Conservation (phyloP, 75 land plant genomes). For the Picea glauca region DNA sequence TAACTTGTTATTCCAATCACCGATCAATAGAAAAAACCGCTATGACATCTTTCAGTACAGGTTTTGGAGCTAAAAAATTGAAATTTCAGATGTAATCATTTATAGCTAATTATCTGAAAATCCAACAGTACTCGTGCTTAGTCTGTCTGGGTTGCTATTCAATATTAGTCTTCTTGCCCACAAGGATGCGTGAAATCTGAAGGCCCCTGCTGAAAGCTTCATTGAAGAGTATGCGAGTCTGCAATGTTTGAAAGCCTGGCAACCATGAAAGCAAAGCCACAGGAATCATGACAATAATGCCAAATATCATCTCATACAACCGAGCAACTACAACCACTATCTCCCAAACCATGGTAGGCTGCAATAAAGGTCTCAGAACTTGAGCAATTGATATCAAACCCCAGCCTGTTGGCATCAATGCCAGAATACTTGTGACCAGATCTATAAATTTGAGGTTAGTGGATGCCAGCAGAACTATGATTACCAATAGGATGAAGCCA, state of each 20-base stretch:
- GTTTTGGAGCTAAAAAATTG: too few relatives aligned
- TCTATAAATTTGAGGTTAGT: slow-evolving; percentile 55
- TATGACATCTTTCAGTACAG: too few relatives aligned
- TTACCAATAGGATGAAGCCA: slow-evolving; percentile 29
- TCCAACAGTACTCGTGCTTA: neutral
- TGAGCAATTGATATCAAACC: slow-evolving; percentile 70
- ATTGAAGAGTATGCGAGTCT: slow-evolving; percentile 87
- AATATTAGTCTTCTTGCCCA: slow-evolving; percentile 61
- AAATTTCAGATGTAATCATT: too few relatives aligned
- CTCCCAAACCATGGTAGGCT: slow-evolving; percentile 51
- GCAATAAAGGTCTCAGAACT: slow-evolving; percentile 53
- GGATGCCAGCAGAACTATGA: slow-evolving; percentile 49
- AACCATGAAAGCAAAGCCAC: slow-evolving; percentile 90
- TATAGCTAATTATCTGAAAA: too few relatives aligned
- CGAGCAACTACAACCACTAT: slow-evolving; percentile 70
- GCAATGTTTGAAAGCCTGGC: slow-evolving; percentile 95
- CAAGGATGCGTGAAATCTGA: slow-evolving; percentile 66
- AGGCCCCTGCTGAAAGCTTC: slow-evolving; percentile 97
- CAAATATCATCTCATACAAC: slow-evolving; percentile 73
- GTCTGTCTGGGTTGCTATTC: slow-evolving; percentile 13
- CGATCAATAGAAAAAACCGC: too few relatives aligned
- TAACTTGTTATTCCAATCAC: too few relatives aligned
- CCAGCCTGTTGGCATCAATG: slow-evolving; percentile 94
- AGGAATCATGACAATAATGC: slow-evolving; percentile 75
- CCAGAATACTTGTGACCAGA: slow-evolving; percentile 66